A percentile compares a stretch with the other conserved stretches of the same genome.
Conservation (phyloP, 2,329 filamentous ascomycete species). For the Beauveria brongniartii region DNA sequence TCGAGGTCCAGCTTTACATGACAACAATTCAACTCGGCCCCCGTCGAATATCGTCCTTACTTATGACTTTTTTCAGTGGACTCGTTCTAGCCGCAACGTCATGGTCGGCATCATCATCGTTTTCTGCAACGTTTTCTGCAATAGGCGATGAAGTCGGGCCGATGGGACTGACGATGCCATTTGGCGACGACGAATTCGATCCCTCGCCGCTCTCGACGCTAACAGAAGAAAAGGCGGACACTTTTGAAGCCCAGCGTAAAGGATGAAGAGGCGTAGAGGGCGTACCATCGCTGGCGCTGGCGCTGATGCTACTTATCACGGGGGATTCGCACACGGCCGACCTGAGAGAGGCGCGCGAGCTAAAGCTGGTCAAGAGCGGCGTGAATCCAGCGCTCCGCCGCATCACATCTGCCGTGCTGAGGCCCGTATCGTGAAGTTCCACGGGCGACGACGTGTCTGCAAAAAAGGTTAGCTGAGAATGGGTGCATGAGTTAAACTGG, state of each 20-base stretch:
- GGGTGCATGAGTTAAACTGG: background rate
- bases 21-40: too few species aligned
- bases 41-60: background rate
- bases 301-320: background rate
- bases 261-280: background rate
- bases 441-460: slow-evolving; percentile 34
- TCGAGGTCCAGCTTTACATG: background rate
- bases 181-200: background rate
- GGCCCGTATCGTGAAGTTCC: slow-evolving; percentile 38
- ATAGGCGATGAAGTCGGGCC: background rate
- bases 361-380: slow-evolving; percentile 15
- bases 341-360: background rate
- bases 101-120: background rate
- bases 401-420: slow-evolving; percentile 32
- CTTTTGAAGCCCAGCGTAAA: background rate
- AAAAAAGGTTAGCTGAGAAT: background rate
- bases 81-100: background rate
- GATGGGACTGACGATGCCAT: slow-evolving; percentile 2
- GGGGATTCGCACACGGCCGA: background rate
- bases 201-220: background rate
- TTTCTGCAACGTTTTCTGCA: background rate
- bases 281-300: background rate
- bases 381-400: slow-evolving; percentile 22
- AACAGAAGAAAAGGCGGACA: background rate
- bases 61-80: background rate